Percentiles rank a stretch among this genome's conserved stretches.
phyloP scores from a whole-genome alignment of 2,329 filamentous ascomycete species.

The Phyllosticta citriasiana region DNA sequence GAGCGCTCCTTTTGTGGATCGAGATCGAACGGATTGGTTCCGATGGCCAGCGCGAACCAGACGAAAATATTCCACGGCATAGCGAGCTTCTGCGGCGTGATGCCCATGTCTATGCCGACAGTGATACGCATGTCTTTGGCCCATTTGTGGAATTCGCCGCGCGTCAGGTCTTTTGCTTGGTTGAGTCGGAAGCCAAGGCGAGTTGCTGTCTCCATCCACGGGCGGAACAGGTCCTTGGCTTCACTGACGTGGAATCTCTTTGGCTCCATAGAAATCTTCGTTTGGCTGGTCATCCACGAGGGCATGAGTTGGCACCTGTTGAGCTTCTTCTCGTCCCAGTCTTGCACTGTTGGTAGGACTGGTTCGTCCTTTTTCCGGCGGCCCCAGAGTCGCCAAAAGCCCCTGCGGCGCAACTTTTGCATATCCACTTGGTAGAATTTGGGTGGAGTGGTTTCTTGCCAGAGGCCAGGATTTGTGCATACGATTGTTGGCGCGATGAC shows the following conservation, averaged over 20 bases:
- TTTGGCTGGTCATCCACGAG: background rate
- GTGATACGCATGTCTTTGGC: background rate
- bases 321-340: background rate
- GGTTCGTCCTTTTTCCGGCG: background rate
- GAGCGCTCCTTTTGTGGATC: background rate
- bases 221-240: background rate
- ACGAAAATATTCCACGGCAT: background rate
- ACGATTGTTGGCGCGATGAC: background rate
- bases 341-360: background rate
- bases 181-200: background rate
- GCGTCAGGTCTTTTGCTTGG: background rate
- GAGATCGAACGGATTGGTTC: background rate
- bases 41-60: background rate
- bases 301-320: background rate
- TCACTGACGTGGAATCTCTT: background rate
- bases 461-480: background rate
- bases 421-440: background rate
- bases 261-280: background rate
- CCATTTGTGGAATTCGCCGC: background rate
- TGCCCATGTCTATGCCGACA: background rate
- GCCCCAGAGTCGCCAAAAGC: background rate
- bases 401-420: background rate
- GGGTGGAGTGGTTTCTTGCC: background rate
- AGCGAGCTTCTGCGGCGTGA: background rate
- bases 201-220: background rate